phyloP scores from a whole-genome alignment of 2,329 filamentous ascomycete genomes.

The Acrodontium crateriforme region DNA sequence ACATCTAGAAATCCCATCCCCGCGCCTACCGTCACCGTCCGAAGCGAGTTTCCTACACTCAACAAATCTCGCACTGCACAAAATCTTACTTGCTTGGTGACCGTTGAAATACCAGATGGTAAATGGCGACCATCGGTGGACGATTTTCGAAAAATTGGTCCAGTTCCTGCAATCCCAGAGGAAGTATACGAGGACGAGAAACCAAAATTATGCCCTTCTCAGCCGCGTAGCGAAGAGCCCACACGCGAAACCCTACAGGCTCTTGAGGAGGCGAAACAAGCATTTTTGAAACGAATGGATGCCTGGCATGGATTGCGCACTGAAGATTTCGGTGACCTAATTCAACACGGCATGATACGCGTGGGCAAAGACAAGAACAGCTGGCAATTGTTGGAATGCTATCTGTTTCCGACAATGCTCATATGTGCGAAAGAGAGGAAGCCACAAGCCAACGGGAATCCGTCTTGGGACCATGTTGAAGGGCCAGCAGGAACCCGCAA shows the following conservation, averaged over 20 bases:
- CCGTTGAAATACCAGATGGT: constrained; percentile 81
- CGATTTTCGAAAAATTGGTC: constrained; percentile 48
- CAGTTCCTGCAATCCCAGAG: constrained; percentile 33
- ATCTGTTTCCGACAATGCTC: constrained; percentile 95
- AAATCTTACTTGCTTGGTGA: constrained; percentile 83
- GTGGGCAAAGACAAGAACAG: constrained; percentile 93
- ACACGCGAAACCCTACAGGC: constrained; percentile 58
- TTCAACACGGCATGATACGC: constrained; percentile 74
- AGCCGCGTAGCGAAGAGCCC: constrained; percentile 6
- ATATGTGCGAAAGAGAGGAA: constrained; percentile 99
- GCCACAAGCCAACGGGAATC: constrained; percentile 34
- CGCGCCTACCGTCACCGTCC: constrained; percentile 78
- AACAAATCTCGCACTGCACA: constrained; percentile 87
- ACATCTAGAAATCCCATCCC: constrained; percentile 74
- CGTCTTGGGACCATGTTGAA: constrained; percentile 50
- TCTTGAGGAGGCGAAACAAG: constrained; percentile 75
- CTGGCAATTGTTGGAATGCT: constrained; percentile 97
- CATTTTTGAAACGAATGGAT: constrained; percentile 73
- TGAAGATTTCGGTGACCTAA: constrained; percentile 78
- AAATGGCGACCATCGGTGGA: constrained; percentile 82
- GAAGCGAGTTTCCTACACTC: constrained; percentile 92
- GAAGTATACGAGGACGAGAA: constrained; percentile 42
- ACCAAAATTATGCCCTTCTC: constrained; percentile 40
- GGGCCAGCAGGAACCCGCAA: constrained; percentile 48
- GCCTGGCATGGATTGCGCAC: constrained; percentile 98